Evolutionary conservation across 352 stramenopile species (phyloP), one percentile per base, ranked within the genome.

Genomic region (Phytopythium ostracodes): DNA sequence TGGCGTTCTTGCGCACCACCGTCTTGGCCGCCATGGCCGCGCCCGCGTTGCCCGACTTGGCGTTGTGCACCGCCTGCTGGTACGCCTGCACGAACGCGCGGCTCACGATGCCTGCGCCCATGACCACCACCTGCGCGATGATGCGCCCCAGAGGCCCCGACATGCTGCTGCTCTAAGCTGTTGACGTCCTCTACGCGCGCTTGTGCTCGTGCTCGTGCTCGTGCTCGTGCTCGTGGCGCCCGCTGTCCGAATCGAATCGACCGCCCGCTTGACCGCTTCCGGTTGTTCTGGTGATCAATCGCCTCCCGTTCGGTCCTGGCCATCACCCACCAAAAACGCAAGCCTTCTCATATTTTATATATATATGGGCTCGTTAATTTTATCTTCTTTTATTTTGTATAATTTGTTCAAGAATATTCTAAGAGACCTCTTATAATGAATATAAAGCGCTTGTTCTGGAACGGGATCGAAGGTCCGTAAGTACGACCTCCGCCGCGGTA

Each of bases 51-150:
- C 87, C 87, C 10, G 63, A 77, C 68, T 89, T 89, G 58, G 87
- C 87, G 66, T 95, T 95, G 71, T 92, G 79, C 43, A 96, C 84
- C 20, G 87, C 87, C 68, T 96, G 87, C 69, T 92, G 84, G 67
- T 96, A 96, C 38, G 87, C 87, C 72, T 92, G 84, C 63, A 96
- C 87, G 68, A 96, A 96, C 15, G 87, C 87, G 67, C 87, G 87
- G 52, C 84, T 92, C 55, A 94, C 79, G 63, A 96, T 83, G 56
- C 87, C 81, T 18, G 81, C 83, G 52, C 81, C 79, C 76, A 92
- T 92, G 62, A 95, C 79, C 55, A 95, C 75, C 36, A 95, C 80
- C 64, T 95, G 85, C 52, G 86, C 86, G 60, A 95, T 78, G 59
- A 95, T 88, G 63, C 86, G 76, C 59, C 80, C 86, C 25, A 95